Conservation (phyloP, 495 filamentous ascomycete species). For the Chlorociboria aeruginascens region DNA sequence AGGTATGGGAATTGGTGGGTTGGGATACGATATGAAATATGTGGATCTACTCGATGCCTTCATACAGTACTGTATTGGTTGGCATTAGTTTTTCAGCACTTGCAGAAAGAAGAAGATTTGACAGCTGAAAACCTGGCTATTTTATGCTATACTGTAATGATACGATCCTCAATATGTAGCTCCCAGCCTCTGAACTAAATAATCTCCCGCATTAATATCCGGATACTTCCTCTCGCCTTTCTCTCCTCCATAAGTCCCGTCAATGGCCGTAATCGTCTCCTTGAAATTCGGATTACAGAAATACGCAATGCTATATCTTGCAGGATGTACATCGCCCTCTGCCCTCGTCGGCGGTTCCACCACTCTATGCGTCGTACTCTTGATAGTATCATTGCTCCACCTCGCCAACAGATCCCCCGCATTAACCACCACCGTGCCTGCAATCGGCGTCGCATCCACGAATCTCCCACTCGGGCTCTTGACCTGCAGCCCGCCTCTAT, state of each 20-base stretch:
- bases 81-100: not conserved
- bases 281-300: conserved; percentile 91
- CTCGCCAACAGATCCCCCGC: conserved; percentile 79
- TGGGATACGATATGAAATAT: conserved; percentile 26
- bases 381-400: conserved; percentile 87
- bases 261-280: conserved; percentile 68
- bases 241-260: conserved; percentile 65
- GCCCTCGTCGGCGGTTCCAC: conserved; percentile 51
- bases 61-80: not conserved
- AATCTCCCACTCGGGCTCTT: conserved; percentile 64
- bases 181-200: conserved; percentile 66
- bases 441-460: conserved; percentile 72
- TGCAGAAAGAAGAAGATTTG: not conserved
- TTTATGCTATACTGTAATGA: too few species aligned
- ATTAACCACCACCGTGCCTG: conserved; percentile 79
- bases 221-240: conserved; percentile 63
- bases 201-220: conserved; percentile 68
- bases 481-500: conserved; percentile 73
- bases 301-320: conserved; percentile 64
- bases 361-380: conserved; percentile 79
- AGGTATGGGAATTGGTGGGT: conserved; percentile 37
- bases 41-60: not conserved
- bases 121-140: not conserved
- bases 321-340: conserved; percentile 35
- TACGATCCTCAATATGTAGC: conserved; percentile 45